Evolutionary conservation across 176 grass and related monocot species (phyloP).

Genomic region (Guadua angustifolia): DNA sequence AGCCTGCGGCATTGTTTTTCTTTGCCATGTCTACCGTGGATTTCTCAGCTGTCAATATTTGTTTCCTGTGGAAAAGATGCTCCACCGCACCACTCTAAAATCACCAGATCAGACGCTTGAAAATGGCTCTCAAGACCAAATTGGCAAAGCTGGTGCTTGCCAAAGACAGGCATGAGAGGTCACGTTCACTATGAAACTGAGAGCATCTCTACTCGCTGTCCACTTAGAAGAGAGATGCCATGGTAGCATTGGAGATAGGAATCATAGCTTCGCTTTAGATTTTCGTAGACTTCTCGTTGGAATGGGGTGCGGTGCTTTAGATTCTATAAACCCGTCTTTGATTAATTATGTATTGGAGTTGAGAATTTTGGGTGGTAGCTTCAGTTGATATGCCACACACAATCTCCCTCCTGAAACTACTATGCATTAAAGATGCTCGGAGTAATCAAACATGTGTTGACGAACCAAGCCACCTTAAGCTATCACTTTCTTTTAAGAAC

Average conservation of each 20-base stretch:
- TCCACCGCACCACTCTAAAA: background rate
- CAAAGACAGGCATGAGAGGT: background rate
- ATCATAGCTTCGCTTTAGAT: background rate
- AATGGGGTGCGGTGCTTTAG: no score
- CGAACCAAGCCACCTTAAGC: background rate
- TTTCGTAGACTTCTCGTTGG: background rate
- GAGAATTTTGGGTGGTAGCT: background rate
- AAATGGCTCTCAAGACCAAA: background rate
- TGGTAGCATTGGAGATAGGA: background rate
- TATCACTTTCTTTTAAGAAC: background rate
- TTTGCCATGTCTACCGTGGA: background rate
- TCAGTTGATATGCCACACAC: background rate
- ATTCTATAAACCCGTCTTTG: background rate
- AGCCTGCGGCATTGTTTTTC: background rate
- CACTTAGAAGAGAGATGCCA: background rate
- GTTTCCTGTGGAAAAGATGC: constrained; percentile 7
- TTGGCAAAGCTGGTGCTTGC: background rate
- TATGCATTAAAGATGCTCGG: background rate
- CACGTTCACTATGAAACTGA: background rate
- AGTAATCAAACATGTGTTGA: no score
- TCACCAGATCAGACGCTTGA: background rate
- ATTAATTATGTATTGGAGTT: background rate
- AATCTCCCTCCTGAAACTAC: no score
- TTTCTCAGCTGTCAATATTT: background rate
- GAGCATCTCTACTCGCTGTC: background rate